Base-by-base conservation (phyloP, 805 yeast species). In the Lipomyces lipofer region DNA sequence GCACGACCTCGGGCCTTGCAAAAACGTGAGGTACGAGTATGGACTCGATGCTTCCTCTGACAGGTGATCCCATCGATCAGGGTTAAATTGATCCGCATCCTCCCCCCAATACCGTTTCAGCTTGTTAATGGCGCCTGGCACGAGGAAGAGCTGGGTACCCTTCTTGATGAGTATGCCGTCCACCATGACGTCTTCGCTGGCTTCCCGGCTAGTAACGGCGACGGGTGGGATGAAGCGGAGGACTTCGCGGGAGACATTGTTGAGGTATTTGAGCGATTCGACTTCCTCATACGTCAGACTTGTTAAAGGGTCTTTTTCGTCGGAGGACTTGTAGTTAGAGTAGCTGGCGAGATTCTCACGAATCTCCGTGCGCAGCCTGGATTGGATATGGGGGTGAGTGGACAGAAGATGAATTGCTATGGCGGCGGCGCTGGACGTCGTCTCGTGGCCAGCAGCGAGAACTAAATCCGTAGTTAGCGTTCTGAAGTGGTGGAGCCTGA, bases 391-490 rank as follows among this genome's bases (percentile, higher is more conserved):
- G 17, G 52, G 52, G 24, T 53, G 40, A 28, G 30, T 35, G 7
- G 58, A 30, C 17, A 56, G 43, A 13, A 49, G 45, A 15, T 54
- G 47, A 10, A 53, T 19, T 10, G 58, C 55, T 17, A 49, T 36
- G 10, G 49, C 15, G 8, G 51, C 25, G 2, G 58, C 58, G n/a
- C 35, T 29, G 15, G 58, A 53, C 13, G 59, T 54, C 2, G 61
- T 57, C 27, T 57, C 61, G 28, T 57, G 61, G 21, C 61, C 61
- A 10, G 61, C 61, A 12, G 58, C 58, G n/a, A 57, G 49, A 28
- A 57, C 53, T 53, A 15, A 13, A 24, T 44, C n/a, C 9, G 10
- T 8, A 12, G 19, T 15, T 15, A 38, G 43, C 12, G 10, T n/a
- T 15, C 15, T n/a, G n/a, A n/a, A n/a, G n/a, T n/a, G n/a, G n/a